A percentile compares a stretch with the other conserved stretches of the same genome.
phyloP scores from a whole-genome alignment of 2,329 filamentous ascomycete species.

The Trichoderma endophyticum region DNA sequence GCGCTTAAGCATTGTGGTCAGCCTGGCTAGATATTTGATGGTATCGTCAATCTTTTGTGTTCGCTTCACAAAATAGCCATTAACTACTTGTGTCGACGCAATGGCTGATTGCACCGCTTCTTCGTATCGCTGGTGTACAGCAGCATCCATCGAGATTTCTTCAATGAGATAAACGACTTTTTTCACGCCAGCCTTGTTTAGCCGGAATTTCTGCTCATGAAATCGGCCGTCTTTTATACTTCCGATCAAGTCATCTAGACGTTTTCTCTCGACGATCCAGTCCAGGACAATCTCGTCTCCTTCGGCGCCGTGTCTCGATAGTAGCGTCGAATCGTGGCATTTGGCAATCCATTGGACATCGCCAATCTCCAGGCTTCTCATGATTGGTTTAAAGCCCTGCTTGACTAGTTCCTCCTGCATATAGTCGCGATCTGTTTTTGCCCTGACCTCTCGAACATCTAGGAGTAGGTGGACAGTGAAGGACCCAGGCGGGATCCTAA shows the following conservation, averaged over 20 bases:
- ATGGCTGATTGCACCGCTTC: slow-evolving; percentile 71
- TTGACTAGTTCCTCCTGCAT: slow-evolving; percentile 69
- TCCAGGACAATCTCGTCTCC: slow-evolving; percentile 72
- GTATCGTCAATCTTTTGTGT: slow-evolving; percentile 75
- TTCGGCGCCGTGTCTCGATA: slow-evolving; percentile 56
- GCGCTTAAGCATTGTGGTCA: slow-evolving; percentile 66
- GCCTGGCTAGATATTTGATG: slow-evolving; percentile 68
- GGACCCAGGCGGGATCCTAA: slow-evolving; percentile 59
- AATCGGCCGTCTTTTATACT: slow-evolving; percentile 82
- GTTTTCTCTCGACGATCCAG: slow-evolving; percentile 77
- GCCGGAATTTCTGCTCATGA: slow-evolving; percentile 79
- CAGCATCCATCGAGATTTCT: slow-evolving; percentile 60
- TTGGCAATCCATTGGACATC: slow-evolving; percentile 80
- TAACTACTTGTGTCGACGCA: slow-evolving; percentile 72
- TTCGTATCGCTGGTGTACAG: slow-evolving; percentile 54
- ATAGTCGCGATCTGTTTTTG: slow-evolving; percentile 72
- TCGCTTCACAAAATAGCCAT: slow-evolving; percentile 75
- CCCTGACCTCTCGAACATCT: slow-evolving; percentile 71
- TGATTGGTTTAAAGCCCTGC: slow-evolving; percentile 61
- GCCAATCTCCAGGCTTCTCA: slow-evolving; percentile 67
- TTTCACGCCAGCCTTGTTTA: slow-evolving; percentile 67
- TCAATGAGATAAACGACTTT: slow-evolving; percentile 79
- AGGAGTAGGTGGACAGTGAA: slow-evolving; percentile 72
- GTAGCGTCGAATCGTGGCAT: slow-evolving; percentile 55
- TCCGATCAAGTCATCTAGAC: slow-evolving; percentile 73